Evolutionary conservation across 495 filamentous ascomycete genomes (phyloP).

Genomic region (Chaetomium tenue): DNA sequence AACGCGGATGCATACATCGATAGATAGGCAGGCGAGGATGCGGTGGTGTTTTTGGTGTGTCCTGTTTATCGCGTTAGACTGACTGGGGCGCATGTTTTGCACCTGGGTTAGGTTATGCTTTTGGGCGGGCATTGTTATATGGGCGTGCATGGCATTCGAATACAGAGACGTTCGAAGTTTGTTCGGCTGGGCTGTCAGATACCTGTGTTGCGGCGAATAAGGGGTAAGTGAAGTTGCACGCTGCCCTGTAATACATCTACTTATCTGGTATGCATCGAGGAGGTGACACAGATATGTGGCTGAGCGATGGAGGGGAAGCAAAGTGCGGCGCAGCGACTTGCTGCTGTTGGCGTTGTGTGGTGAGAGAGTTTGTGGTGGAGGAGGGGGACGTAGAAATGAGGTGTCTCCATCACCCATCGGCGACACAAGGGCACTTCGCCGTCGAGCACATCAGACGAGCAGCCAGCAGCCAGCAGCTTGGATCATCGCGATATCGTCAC

Average conservation of each 20-base stretch:
- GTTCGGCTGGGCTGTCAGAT: too few relatives aligned
- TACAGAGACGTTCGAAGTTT: too few relatives aligned
- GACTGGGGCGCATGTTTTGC: not conserved
- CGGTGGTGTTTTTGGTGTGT: not conserved
- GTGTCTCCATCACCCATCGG: too few relatives aligned
- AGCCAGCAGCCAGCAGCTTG: too few relatives aligned
- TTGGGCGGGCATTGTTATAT: not conserved
- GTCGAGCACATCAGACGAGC: too few relatives aligned
- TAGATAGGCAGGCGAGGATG: not conserved
- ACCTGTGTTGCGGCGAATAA: not conserved
- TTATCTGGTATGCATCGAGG: not conserved
- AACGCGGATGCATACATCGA: not conserved
- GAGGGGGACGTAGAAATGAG: too few relatives aligned
- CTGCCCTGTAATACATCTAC: too few relatives aligned
- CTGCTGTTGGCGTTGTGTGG: too few relatives aligned
- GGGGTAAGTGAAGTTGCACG: not conserved
- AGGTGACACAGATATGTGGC: not conserved
- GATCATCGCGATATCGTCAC: not conserved
- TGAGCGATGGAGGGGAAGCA: not conserved
- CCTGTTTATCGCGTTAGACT: not conserved
- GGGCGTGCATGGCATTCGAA: not conserved
- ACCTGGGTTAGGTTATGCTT: not conserved
- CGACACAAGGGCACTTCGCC: too few relatives aligned
- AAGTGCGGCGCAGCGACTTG: too few relatives aligned
- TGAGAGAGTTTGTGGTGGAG: too few relatives aligned